A percentile compares a stretch with the other conserved stretches of the same genome.
These are phyloP conservation scores for Aspergillus quadrilineatus DNA, from an alignment of 2,329 filamentous ascomycete genomes.

Conservation along the genomic window DNA sequence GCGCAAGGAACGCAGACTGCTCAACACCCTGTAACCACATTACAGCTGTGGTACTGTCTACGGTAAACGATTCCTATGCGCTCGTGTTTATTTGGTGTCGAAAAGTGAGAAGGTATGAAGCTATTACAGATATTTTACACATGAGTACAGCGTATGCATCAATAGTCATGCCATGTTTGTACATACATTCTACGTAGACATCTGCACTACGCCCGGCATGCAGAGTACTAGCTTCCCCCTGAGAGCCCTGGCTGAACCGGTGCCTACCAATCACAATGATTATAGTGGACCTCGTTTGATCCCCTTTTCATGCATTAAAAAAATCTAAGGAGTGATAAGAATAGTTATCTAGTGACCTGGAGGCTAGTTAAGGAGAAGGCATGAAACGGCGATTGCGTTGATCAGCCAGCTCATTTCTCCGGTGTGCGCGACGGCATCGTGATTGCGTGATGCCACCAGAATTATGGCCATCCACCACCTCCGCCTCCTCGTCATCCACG, in stretches of 20 bases:
- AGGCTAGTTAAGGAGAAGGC: background rate
- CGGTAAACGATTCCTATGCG: slow-evolving; percentile 1
- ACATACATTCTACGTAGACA: background rate
- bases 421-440: background rate
- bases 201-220: background rate
- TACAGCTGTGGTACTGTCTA: background rate
- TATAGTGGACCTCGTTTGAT: slow-evolving; percentile 12
- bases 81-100: slow-evolving; percentile 3
- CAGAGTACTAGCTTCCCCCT: background rate
- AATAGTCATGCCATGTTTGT: background rate
- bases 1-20: slow-evolving; percentile 47
- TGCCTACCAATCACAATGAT: slow-evolving; percentile 10
- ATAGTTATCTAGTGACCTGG: background rate
- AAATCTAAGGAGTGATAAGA: background rate
- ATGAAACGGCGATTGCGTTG: slow-evolving; percentile 1
- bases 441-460: slow-evolving; percentile 13
- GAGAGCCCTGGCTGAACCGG: background rate
- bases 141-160: background rate
- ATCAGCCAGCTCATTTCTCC: slow-evolving; percentile 1
- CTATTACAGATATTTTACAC: slow-evolving; percentile 4
- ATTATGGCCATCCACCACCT: slow-evolving; percentile 16
- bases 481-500: slow-evolving; percentile 12
- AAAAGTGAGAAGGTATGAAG: slow-evolving; percentile 6
- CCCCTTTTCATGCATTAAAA: slow-evolving; percentile 8
- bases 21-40: slow-evolving; percentile 38